These are phyloP conservation scores for Neurospora tetraspora DNA, from an alignment of 495 filamentous ascomycete genomes.

Conservation along the genomic window DNA sequence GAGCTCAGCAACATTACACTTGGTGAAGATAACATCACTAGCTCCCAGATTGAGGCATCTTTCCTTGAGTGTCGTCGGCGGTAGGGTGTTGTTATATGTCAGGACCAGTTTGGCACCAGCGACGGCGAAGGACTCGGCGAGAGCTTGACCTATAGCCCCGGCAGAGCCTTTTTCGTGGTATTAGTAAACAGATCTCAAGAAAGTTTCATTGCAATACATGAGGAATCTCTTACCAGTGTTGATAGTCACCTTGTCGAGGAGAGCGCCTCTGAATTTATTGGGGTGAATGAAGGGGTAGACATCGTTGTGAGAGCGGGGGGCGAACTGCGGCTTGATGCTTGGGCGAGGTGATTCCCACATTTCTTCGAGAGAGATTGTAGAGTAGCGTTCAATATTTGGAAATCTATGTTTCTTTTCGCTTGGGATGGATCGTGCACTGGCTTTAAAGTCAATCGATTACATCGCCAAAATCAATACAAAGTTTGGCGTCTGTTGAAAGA, in stretches of 20 bases:
- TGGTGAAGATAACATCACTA: conserved; percentile 11
- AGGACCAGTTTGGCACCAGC: conserved; percentile 21
- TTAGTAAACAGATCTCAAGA: background rate
- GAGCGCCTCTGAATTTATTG: conserved; percentile 18
- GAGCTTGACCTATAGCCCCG: conserved; percentile 19
- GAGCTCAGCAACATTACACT: conserved; percentile 19
- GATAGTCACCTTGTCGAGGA: conserved; percentile 20
- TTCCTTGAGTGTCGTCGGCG: conserved; percentile 12
- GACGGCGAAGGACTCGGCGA: conserved; percentile 27
- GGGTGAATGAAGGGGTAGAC: conserved; percentile 26
- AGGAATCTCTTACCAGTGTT: conserved; percentile 14
- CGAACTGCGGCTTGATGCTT: conserved; percentile 7
- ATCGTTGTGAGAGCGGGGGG: conserved; percentile 21
- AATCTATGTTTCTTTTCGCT: background rate
- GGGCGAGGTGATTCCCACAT: background rate
- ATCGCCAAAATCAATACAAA: background rate
- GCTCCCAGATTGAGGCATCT: conserved; percentile 15
- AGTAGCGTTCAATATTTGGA: too few relatives aligned
- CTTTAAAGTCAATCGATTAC: background rate
- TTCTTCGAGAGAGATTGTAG: too few relatives aligned
- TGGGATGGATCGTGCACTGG: background rate
- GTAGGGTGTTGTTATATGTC: conserved; percentile 25
- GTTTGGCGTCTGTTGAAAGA: background rate
- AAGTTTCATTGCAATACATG: background rate
- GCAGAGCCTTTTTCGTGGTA: conserved; percentile 8